A percentile compares a stretch with the other conserved stretches of the same genome.
These are phyloP conservation scores for Fusarium denticulatum DNA, from an alignment of 2,329 filamentous ascomycete genomes.

Conservation along the genomic window DNA sequence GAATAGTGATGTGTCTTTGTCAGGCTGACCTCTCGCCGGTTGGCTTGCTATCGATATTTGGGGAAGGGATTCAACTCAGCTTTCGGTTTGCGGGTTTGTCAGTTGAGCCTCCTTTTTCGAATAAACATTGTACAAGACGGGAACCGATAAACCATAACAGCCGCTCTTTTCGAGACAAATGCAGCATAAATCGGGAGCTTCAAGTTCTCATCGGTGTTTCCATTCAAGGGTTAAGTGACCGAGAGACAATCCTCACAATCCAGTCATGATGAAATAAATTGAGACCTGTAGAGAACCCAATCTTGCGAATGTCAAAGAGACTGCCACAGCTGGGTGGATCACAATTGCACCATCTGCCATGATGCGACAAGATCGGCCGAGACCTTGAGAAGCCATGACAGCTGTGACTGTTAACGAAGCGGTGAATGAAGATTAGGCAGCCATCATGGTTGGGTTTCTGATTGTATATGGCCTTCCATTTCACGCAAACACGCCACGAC, in stretches of 20 bases:
- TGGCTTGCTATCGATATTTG: not conserved
- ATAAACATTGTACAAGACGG: not conserved
- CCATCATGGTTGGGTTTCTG: not conserved
- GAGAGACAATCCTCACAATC: not conserved
- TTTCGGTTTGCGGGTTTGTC: not conserved
- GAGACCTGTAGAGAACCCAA: not conserved
- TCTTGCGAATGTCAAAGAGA: not conserved
- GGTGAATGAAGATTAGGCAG: constrained; percentile 11
- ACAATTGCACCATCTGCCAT: not conserved
- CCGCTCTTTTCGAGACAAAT: not conserved
- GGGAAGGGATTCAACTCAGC: not conserved
- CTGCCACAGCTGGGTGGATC: not conserved
- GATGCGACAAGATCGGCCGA: not conserved
- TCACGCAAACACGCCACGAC: not conserved
- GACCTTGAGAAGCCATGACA: not conserved
- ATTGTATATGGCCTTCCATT: not conserved
- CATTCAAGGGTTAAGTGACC: not conserved
- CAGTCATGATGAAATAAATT: not conserved
- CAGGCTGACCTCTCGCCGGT: not conserved
- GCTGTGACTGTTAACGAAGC: not conserved
- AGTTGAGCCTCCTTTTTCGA: not conserved
- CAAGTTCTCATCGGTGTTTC: not conserved
- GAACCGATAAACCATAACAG: not conserved
- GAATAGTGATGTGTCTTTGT: not conserved
- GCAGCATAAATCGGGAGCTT: not conserved